Conservation (phyloP, 2,329 filamentous ascomycete genomes). For the Hyphodiscus sp. region DNA sequence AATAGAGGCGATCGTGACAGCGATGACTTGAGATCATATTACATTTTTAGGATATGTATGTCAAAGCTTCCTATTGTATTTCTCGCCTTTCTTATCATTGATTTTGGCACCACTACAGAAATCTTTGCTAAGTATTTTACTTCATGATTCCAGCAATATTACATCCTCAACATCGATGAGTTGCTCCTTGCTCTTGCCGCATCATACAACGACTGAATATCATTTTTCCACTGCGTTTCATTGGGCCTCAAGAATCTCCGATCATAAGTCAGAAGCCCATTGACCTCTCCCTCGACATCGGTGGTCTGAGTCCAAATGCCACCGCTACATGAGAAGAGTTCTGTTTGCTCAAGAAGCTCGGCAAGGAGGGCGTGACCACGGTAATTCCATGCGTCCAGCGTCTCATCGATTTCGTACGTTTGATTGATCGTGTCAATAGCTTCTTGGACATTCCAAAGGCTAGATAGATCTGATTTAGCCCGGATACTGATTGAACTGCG, state of each 20-base stretch:
- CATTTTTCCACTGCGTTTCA: conserved; percentile 37
- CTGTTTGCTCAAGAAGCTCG: conserved; percentile 42
- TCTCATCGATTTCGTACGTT: conserved; percentile 60
- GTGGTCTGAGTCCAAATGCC: conserved; percentile 70
- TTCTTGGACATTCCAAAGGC: conserved; percentile 56
- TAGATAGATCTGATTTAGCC: conserved; percentile 21
- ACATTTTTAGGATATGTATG: no score
- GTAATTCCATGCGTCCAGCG: conserved; percentile 55
- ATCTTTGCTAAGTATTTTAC: no score
- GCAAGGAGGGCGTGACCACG: conserved; percentile 47
- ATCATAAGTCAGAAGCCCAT: conserved; percentile 65
- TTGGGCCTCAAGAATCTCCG: conserved; percentile 53
- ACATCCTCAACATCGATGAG: not conserved
- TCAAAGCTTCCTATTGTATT: no score
- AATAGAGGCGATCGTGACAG: no score
- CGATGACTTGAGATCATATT: no score
- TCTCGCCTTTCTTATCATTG: no score
- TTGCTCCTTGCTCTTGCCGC: conserved; percentile 36
- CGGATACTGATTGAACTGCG: conserved; percentile 20
- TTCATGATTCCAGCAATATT: not conserved
- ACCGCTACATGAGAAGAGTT: conserved; percentile 50
- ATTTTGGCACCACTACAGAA: no score
- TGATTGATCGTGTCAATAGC: conserved; percentile 56
- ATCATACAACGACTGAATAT: conserved; percentile 54
- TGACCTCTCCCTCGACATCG: conserved; percentile 69